Conservation (phyloP, 441 rosid genomes). For the Corymbia calophylla region DNA sequence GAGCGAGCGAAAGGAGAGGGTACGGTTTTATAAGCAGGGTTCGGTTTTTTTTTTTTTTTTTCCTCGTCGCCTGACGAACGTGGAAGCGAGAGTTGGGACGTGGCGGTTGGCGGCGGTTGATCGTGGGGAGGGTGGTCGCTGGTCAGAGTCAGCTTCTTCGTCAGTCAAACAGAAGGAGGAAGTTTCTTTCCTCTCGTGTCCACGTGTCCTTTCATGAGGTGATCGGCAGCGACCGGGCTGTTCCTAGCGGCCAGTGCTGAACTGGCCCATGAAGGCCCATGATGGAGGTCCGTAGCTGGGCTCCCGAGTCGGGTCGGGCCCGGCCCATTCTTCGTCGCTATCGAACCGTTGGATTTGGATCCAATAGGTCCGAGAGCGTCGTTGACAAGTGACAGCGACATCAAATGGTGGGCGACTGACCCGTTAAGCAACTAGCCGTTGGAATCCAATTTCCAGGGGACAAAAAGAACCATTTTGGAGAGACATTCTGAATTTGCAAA, state of each 20-base stretch:
- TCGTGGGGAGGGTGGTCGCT: neutral
- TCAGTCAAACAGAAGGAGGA: neutral
- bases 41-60: neutral
- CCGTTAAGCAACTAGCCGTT: neutral
- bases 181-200: neutral
- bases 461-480: neutral
- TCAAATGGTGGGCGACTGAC: neutral
- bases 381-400: neutral
- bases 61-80: neutral
- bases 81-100: neutral
- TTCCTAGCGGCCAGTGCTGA: neutral
- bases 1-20: neutral
- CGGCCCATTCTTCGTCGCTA: neutral
- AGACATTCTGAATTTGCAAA: neutral
- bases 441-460: neutral
- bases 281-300: neutral
- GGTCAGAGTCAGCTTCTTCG: neutral
- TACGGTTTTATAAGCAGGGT: neutral
- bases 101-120: slow-evolving; percentile 6
- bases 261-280: neutral
- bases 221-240: neutral
- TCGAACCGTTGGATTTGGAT: neutral
- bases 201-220: neutral
- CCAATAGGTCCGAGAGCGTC: neutral
- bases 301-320: neutral